Evolutionary conservation across 192 early-diverging fungal species (phyloP), one percentile per base, ranked within the genome.

Genomic region (Bifiguratus adelaidae): DNA sequence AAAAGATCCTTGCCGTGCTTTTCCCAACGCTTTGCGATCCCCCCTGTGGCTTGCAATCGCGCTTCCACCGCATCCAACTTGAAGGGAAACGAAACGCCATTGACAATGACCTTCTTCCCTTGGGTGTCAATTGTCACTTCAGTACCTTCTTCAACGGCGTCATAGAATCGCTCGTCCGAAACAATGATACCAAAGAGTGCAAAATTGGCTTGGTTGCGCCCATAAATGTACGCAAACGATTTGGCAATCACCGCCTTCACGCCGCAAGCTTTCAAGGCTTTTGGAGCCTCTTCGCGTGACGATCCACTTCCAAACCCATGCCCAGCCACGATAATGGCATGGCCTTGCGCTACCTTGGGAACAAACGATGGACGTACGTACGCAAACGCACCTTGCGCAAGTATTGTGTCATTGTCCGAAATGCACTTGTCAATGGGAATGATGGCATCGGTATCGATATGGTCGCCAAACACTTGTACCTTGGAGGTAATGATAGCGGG

Each of bases 131-230:
- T 81, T 32, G 65, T 65, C 3, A 88, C 62, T 61, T 83, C 81
- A 23, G 69, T 73, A 6, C 73, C 85, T 56, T 88, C 85, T 55
- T 83, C 69, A 9, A 81, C 83, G 20, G 81, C 63, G 41, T 74
- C 67, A 54, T 88, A 88, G 67, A 88, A 88, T 27, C 74, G 63
- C 12, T 86, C 82, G 55, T 88, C 80, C 33, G 67, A 73, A 40
- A 88, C 63, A 20, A 76, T 73, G 36, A 88, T 77, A 48, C 85
- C 85, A 41, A 85, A 70, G 9, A 88, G 72, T n/a, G 80, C 79
- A 77, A 82, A 80, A 63, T 88, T 88, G 56, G 79, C 74, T 71
- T 88, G 85, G 75, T 88, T 88, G 60, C 85, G 77, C 41, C 74
- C 71, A 58, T 88, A 88, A 59, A 88, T 88, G 53, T 82, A 88